Evolutionary conservation across 208 protist species (phyloP), one percentile per base, ranked within the genome.

Genomic region (Trypanosoma theileri): DNA sequence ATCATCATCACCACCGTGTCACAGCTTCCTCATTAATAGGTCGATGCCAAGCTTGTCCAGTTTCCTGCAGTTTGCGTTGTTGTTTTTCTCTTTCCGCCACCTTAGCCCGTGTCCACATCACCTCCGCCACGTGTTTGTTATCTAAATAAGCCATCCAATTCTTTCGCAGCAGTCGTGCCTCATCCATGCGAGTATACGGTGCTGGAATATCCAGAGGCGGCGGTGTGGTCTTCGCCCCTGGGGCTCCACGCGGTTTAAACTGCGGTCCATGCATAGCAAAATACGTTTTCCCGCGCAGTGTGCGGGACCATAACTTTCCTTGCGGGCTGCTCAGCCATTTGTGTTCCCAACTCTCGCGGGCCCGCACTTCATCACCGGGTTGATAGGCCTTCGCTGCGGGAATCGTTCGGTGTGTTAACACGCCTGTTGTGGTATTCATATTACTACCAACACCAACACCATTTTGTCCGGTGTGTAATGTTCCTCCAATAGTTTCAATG

Each of bases 81-180:
- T 81, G 57, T 77, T 92, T 92, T 70, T 93, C 89, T 42, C 88
- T 69, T 53, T 94, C 89, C 16, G 78, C 86, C n/a, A 93, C 74
- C 79, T 87, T 90, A 3, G 79, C 66, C 16, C 89, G 77, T 53
- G 89, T 97, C 90, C 92, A 97, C 54, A 94, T 77, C 28, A 80
- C 84, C 79, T 97, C 86, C 19, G 92, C 89, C 10, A 97, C 89
- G 71, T 97, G 87, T 66, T 94, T 94, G 73, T 95, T 97, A 61
- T 97, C 92, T 66, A 97, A 65, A 73, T 93, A 97, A 21, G 89
- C 89, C 78, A 95, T 84, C 90, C 92, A 97, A 59, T 97, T 97
- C 72, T 85, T 86, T 54, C 76, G 69, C 41, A 92, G 73, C 45
- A 97, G 78, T 16, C 85, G 75, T 9, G 64, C 79, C 79, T 97